These are phyloP conservation scores for Tritrichomonas foetus DNA, from an alignment of 208 protist species.

Conservation along the genomic window DNA sequence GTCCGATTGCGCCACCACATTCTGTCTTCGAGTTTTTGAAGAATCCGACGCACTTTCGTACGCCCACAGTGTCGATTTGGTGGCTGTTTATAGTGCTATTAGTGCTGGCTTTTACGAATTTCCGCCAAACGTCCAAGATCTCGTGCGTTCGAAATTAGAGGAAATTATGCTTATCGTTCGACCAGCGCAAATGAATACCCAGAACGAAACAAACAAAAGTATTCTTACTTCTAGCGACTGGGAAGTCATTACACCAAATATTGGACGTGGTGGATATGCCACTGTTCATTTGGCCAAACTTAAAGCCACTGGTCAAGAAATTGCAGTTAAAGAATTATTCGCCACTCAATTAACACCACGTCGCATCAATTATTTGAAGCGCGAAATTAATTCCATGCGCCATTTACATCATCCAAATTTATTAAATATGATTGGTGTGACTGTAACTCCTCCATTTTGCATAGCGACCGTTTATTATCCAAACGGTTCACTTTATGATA, in stretches of 20 bases:
- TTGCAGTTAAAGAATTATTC: slow-evolving; percentile 21
- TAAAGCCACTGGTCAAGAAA: not conserved
- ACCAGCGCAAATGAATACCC: not conserved
- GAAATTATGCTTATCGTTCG: not conserved
- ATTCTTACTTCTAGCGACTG: not conserved
- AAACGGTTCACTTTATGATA: not conserved
- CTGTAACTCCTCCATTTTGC: slow-evolving; percentile 13
- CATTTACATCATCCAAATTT: not conserved
- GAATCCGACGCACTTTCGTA: not conserved
- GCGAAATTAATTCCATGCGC: not conserved
- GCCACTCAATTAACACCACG: not conserved
- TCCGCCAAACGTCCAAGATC: not conserved
- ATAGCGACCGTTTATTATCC: not conserved
- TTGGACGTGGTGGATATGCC: not conserved
- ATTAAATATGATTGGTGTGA: not conserved
- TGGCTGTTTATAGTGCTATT: not conserved
- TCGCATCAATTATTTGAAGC: not conserved
- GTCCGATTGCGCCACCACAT: not conserved
- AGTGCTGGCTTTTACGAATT: not conserved
- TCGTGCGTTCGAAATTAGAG: not conserved
- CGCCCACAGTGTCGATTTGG: not conserved
- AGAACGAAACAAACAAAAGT: not conserved
- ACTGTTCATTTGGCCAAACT: not conserved
- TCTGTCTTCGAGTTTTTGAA: not conserved
- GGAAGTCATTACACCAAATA: not conserved